phyloP scores from a whole-genome alignment of 164 flowering plant species.

The Houttuynia cordata region DNA sequence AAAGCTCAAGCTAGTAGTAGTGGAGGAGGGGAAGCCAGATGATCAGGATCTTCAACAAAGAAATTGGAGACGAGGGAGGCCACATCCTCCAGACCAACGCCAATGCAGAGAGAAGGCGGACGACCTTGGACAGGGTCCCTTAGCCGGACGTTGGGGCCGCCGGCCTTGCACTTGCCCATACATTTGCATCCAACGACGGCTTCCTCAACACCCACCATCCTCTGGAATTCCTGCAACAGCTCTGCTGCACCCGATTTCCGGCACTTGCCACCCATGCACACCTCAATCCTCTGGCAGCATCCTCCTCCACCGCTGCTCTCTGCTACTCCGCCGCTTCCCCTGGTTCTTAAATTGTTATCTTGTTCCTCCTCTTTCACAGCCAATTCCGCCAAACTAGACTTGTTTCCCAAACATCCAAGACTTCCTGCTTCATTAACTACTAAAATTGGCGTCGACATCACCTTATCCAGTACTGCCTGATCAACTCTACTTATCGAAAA shows the following conservation, averaged over 20 bases:
- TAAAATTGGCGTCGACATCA: no score
- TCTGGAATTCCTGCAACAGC: constrained; percentile 44
- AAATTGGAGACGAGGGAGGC: constrained; percentile 28
- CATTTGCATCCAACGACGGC: constrained; percentile 78
- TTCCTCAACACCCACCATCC: constrained; percentile 19
- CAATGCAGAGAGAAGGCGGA: constrained; percentile 26
- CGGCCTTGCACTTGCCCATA: constrained; percentile 77
- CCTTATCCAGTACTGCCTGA: background rate
- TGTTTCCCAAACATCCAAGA: background rate
- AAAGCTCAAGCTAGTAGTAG: no score
- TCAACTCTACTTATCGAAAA: background rate
- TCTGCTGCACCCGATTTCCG: constrained; percentile 53
- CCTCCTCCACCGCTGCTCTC: background rate
- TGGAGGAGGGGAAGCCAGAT: no score
- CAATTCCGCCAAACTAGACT: background rate
- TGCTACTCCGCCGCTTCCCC: background rate
- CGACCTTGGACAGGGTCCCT: constrained; percentile 17
- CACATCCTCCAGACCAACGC: constrained; percentile 51
- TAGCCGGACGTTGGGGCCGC: constrained; percentile 66
- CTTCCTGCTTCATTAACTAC: background rate
- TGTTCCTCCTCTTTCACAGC: background rate
- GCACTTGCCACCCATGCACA: constrained; percentile 90
- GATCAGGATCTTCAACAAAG: no score
- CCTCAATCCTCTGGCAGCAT: constrained; percentile 38
- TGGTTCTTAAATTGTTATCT: no score